Evolutionary conservation across 2,329 filamentous ascomycete species (phyloP).

Genomic region (Cryphonectria parasitica): DNA sequence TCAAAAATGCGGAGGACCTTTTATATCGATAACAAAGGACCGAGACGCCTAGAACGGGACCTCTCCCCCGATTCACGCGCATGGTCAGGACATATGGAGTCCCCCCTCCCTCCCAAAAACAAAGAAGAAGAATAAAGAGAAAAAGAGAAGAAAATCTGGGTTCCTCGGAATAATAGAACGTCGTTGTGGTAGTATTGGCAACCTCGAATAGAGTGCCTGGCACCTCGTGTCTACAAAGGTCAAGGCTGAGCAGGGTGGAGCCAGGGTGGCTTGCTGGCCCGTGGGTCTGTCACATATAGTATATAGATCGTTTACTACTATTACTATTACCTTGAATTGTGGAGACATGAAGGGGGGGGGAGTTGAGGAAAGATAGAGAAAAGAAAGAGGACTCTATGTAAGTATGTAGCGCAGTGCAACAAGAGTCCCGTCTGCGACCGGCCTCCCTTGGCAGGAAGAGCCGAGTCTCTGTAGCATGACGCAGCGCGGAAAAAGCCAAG

Average conservation of each 20-base stretch:
- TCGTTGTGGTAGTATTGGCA: neutral
- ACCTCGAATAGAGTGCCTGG: slow-evolving; percentile 9
- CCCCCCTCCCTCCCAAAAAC: neutral
- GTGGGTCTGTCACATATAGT: neutral
- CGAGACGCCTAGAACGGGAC: slow-evolving; percentile 19
- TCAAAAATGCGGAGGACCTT: slow-evolving; percentile 1
- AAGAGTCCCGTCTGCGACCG: neutral
- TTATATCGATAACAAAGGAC: slow-evolving; percentile 11
- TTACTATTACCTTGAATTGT: neutral
- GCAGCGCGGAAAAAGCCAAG: slow-evolving; percentile 19
- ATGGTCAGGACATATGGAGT: neutral
- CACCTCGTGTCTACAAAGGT: neutral
- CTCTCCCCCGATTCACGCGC: slow-evolving; percentile 7
- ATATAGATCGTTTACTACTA: neutral
- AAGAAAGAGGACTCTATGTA: neutral
- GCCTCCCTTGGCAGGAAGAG: neutral
- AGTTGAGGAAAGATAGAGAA: neutral
- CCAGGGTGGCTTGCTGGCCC: neutral
- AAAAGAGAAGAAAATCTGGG: slow-evolving; percentile 2
- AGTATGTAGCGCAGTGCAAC: neutral
- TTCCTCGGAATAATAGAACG: slow-evolving; percentile 1
- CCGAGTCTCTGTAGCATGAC: slow-evolving; percentile 17
- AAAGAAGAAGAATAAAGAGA: neutral
- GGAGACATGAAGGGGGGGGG: neutral
- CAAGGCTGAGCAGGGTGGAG: neutral